Evolutionary conservation across 1,139 yeast species (phyloP).

Genomic region (Hansenula anomala): DNA sequence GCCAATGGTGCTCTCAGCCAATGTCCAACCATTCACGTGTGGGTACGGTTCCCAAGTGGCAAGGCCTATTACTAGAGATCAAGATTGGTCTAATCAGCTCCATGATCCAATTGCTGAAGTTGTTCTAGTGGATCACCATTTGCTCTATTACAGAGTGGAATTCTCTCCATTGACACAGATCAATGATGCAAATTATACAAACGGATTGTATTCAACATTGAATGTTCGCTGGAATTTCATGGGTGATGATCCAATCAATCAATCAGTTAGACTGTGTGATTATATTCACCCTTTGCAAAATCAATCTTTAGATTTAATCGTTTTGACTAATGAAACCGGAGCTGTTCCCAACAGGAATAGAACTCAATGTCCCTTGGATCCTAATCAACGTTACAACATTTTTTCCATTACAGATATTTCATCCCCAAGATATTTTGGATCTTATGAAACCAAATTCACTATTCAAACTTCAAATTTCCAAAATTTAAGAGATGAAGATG

Average conservation of each 20-base stretch:
- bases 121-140: constrained; percentile 1
- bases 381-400: constrained; percentile 7
- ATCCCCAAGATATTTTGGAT: constrained; percentile 8
- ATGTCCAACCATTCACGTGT: no score
- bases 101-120: constrained; percentile 5
- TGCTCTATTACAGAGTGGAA: constrained; percentile 9
- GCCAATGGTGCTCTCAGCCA: no score
- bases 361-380: constrained; percentile 4
- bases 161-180: constrained; percentile 10
- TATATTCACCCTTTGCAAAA: constrained; percentile 20
- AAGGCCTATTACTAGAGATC: no score
- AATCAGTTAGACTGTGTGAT: constrained; percentile 43
- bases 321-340: background rate
- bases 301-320: background rate
- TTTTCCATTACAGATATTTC: constrained; percentile 4
- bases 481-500: no score
- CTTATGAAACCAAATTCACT: constrained; percentile 9
- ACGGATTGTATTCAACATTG: constrained; percentile 45
- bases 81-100: no score
- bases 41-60: no score
- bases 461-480: constrained; percentile 3
- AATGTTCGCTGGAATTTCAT: constrained; percentile 40
- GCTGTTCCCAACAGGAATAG: background rate
- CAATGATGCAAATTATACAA: constrained; percentile 38
- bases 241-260: constrained; percentile 36